Evolutionary conservation across 768 basidiomycete genomes (phyloP).

Genomic region (Russula dissimulans): DNA sequence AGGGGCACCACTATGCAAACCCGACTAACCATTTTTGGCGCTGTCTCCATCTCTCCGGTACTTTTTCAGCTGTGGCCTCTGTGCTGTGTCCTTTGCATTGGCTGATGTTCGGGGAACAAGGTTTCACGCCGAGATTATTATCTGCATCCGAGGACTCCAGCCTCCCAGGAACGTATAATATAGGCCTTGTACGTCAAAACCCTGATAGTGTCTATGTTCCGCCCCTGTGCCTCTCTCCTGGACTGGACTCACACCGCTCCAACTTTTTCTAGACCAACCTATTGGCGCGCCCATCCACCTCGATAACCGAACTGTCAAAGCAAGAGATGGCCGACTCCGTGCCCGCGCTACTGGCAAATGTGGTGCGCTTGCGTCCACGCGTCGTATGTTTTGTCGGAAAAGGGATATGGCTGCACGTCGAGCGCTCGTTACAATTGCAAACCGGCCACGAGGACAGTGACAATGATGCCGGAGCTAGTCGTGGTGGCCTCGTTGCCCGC

Average conservation of each 20-base stretch:
- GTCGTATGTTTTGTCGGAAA: constrained; percentile 76
- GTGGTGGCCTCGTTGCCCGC: neutral
- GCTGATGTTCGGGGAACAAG: constrained; percentile 28
- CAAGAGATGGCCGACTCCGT: constrained; percentile 47
- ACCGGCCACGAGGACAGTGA: neutral
- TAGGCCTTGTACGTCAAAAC: constrained; percentile 51
- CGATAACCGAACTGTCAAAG: constrained; percentile 47
- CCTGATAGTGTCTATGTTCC: neutral
- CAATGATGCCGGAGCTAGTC: neutral
- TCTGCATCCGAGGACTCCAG: constrained; percentile 50
- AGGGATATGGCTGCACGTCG: constrained; percentile 43
- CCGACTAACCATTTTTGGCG: constrained; percentile 79
- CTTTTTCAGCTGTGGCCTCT: neutral
- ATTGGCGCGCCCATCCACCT: constrained; percentile 56
- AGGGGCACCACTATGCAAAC: constrained; percentile 73
- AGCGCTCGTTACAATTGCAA: constrained; percentile 24
- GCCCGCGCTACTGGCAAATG: constrained; percentile 49
- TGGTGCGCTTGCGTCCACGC: constrained; percentile 45
- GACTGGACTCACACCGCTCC: neutral
- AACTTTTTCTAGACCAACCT: constrained; percentile 53
- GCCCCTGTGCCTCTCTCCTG: neutral
- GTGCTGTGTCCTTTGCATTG: neutral
- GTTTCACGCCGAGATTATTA: constrained; percentile 46
- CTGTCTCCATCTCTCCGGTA: constrained; percentile 60
- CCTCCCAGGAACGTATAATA: constrained; percentile 46